Conservation (phyloP, 495 filamentous ascomycete species). For the Hypoxylon cercidicola region DNA sequence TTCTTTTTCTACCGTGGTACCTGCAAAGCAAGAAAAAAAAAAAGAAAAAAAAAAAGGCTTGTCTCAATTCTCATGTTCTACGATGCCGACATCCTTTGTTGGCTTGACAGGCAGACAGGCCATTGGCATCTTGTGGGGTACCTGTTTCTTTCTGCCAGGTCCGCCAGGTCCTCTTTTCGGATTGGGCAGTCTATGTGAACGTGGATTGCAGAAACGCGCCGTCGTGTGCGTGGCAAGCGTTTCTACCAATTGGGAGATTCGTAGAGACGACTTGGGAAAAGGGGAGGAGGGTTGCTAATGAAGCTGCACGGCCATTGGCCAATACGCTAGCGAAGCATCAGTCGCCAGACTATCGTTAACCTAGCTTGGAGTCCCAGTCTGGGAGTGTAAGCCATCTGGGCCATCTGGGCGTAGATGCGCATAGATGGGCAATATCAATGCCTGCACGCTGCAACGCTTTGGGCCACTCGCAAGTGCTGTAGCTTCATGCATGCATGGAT, state of each 20-base stretch:
- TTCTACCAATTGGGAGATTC: slow-evolving; percentile 34
- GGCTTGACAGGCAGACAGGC: not conserved
- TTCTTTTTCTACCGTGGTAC: slow-evolving; percentile 2
- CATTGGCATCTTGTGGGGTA: slow-evolving; percentile 11
- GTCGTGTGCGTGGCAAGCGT: slow-evolving; percentile 28
- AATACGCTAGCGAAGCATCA: slow-evolving; percentile 25
- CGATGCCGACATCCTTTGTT: no score
- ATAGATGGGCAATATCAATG: slow-evolving; percentile 18
- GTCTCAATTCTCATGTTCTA: not conserved
- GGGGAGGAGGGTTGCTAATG: slow-evolving; percentile 19
- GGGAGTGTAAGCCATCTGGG: slow-evolving; percentile 10
- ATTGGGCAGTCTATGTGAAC: slow-evolving; percentile 24
- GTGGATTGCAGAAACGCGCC: slow-evolving; percentile 27
- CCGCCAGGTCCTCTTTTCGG: slow-evolving; percentile 13
- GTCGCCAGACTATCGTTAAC: slow-evolving; percentile 22
- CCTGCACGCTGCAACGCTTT: slow-evolving; percentile 35
- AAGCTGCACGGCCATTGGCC: slow-evolving; percentile 15
- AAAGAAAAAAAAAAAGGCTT: slow-evolving; percentile 17
- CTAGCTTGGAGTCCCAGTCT: not conserved
- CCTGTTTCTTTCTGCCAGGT: slow-evolving; percentile 9
- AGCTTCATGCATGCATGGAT: slow-evolving; percentile 38
- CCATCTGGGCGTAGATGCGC: not conserved
- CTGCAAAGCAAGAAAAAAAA: slow-evolving; percentile 7
- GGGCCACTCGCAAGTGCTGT: slow-evolving; percentile 30
- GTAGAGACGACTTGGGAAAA: slow-evolving; percentile 15